Conservation (phyloP, 2,329 filamentous ascomycete genomes). For the Eutypella sp. region DNA sequence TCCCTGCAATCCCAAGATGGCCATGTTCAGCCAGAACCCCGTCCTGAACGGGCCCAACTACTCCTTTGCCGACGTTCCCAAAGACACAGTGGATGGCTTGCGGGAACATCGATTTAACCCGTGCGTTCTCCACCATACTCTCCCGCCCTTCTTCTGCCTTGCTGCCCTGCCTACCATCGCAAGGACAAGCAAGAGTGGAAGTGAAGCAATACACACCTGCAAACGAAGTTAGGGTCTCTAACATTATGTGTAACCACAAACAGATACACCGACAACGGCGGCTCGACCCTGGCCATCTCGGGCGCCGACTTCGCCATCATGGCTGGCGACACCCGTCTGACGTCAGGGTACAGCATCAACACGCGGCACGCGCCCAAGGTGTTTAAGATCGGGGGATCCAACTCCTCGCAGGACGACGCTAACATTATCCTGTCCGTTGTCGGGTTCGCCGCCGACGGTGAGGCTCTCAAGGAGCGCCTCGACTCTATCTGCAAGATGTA, state of each 20-base stretch:
- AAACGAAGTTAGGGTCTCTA: conserved; percentile 3
- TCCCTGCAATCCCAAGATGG: conserved; percentile 38
- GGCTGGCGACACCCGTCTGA: conserved; percentile 93
- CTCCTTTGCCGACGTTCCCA: conserved; percentile 59
- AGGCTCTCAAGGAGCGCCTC: conserved; percentile 87
- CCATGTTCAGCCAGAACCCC: conserved; percentile 68
- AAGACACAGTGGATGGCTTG: conserved; percentile 47
- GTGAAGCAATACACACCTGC: neutral
- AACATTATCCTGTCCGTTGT: conserved; percentile 89
- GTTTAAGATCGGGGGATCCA: conserved; percentile 93
- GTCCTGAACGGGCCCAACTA: conserved; percentile 66
- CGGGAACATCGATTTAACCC: conserved; percentile 86
- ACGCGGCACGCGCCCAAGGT: conserved; percentile 92
- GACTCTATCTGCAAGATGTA: conserved; percentile 98
- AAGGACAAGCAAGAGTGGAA: neutral
- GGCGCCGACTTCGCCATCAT: conserved; percentile 94
- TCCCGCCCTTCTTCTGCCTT: neutral
- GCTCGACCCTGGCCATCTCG: conserved; percentile 90
- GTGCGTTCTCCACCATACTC: conserved; percentile 52
- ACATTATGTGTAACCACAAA: conserved; percentile 4
- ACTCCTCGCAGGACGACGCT: conserved; percentile 76
- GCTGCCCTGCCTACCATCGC: neutral
- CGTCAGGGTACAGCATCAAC: conserved; percentile 98
- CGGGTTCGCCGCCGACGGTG: conserved; percentile 91
- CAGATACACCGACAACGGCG: conserved; percentile 97